These are phyloP conservation scores for Achaetomium macrosporum DNA, from an alignment of 2,329 filamentous ascomycete species.

Conservation along the genomic window DNA sequence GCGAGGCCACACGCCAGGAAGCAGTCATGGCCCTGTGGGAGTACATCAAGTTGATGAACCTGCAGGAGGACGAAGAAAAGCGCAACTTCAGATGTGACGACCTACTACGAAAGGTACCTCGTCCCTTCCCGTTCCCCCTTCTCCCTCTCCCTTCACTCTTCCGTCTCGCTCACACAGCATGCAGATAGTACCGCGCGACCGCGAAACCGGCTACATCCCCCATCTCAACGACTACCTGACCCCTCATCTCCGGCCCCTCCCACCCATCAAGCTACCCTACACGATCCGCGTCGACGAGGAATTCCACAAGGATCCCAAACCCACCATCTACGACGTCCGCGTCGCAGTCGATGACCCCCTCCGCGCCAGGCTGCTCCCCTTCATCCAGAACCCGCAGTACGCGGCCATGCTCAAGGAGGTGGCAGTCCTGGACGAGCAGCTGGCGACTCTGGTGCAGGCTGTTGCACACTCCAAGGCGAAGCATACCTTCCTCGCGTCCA, in stretches of 20 bases:
- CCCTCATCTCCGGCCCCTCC: slow-evolving; percentile 69
- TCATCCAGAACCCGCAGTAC: slow-evolving; percentile 65
- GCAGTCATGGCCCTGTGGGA: slow-evolving; percentile 92
- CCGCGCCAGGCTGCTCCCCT: slow-evolving; percentile 56
- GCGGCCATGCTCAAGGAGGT: slow-evolving; percentile 71
- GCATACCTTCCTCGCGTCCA: slow-evolving; percentile 75
- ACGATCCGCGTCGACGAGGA: slow-evolving; percentile 88
- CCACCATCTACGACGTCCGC: slow-evolving; percentile 85
- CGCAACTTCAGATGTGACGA: slow-evolving; percentile 88
- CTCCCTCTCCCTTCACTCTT: neutral
- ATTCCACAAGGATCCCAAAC: slow-evolving; percentile 66
- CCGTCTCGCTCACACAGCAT: slow-evolving; percentile 23
- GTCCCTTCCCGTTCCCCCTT: neutral
- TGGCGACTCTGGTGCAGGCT: slow-evolving; percentile 76
- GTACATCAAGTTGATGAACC: slow-evolving; percentile 76
- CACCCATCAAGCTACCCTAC: slow-evolving; percentile 79
- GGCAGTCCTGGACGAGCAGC: slow-evolving; percentile 71
- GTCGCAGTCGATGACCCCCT: slow-evolving; percentile 81
- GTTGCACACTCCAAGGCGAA: slow-evolving; percentile 82
- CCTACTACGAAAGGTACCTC: slow-evolving; percentile 62
- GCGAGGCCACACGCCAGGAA: slow-evolving; percentile 80
- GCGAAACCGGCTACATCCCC: slow-evolving; percentile 78
- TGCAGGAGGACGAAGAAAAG: slow-evolving; percentile 94
- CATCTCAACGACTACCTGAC: slow-evolving; percentile 75
- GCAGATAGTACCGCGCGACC: slow-evolving; percentile 68